phyloP scores from a whole-genome alignment of 805 yeast species.

The Yamadazyma takamatsuzukensis region DNA sequence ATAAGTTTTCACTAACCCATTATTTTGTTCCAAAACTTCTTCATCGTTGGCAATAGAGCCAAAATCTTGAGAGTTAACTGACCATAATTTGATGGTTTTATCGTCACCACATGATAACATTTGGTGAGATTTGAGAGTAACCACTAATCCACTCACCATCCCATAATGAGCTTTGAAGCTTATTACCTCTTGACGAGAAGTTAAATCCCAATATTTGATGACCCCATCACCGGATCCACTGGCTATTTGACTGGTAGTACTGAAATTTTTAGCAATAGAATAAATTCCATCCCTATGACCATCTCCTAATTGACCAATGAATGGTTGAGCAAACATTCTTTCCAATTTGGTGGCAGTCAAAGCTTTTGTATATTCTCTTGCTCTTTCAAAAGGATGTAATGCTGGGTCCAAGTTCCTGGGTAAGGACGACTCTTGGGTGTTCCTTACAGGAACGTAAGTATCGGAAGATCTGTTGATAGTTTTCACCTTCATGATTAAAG shows the following conservation, averaged over 20 bases:
- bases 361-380: conserved; percentile 93
- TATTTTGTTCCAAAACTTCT: conserved; percentile 25
- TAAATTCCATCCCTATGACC: conserved; percentile 97
- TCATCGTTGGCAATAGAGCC: conserved; percentile 28
- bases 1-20: conserved; percentile 73
- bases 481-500: conserved; percentile 66
- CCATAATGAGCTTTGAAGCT: conserved; percentile 89
- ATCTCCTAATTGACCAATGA: conserved; percentile 87
- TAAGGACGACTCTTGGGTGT: conserved; percentile 80
- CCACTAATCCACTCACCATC: conserved; percentile 76
- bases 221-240: conserved; percentile 96
- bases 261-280: conserved; percentile 74
- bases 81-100: conserved; percentile 86
- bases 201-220: conserved; percentile 89
- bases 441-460: conserved; percentile 86
- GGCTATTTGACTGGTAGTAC: conserved; percentile 69
- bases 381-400: conserved; percentile 94
- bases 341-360: conserved; percentile 93
- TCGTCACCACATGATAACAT: conserved; percentile 88
- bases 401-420: conserved; percentile 93
- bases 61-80: conserved; percentile 57
- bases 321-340: conserved; percentile 96
- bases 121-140: conserved; percentile 56
- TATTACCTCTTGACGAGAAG: conserved; percentile 69
- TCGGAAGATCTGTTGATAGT: conserved; percentile 89